Evolutionary conservation across 164 flowering plant species (phyloP).

Genomic region (Piper betle): DNA sequence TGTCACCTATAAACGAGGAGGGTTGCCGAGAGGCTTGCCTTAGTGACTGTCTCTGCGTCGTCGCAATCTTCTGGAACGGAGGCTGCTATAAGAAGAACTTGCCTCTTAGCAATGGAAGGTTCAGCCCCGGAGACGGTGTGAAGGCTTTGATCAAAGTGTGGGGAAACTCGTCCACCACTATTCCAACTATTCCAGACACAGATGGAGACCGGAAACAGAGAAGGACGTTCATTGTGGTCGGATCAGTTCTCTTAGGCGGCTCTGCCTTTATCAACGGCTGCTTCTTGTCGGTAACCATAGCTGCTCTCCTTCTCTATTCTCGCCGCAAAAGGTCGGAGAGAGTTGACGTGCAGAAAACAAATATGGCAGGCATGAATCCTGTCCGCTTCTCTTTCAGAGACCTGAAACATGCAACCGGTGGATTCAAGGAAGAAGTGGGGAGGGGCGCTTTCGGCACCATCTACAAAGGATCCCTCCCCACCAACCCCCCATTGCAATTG

Average conservation of each 20-base stretch:
- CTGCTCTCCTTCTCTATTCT: not conserved
- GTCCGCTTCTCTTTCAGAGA: slow-evolving; percentile 11
- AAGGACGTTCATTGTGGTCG: not conserved
- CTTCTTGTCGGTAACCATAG: slow-evolving; percentile 5
- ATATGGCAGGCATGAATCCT: not conserved
- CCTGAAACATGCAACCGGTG: slow-evolving; percentile 11
- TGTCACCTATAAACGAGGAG: slow-evolving; percentile 5
- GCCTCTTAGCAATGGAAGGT: slow-evolving; percentile 23
- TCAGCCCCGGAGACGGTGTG: not conserved
- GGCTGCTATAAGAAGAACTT: slow-evolving; percentile 35
- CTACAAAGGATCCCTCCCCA: slow-evolving; percentile 11
- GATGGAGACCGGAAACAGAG: slow-evolving; percentile 1
- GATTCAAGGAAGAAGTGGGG: slow-evolving; percentile 18
- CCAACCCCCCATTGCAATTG: slow-evolving; percentile 1
- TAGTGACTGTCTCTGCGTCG: slow-evolving; percentile 27
- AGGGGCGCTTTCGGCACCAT: slow-evolving; percentile 18
- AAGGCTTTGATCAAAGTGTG: slow-evolving; percentile 19
- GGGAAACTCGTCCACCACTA: not conserved
- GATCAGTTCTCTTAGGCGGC: slow-evolving; percentile 12
- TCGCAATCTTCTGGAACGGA: slow-evolving; percentile 9
- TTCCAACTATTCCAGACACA: not conserved
- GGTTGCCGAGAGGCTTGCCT: slow-evolving; percentile 23
- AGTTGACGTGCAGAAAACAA: not conserved
- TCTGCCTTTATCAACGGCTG: slow-evolving; percentile 10
- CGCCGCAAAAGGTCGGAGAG: not conserved